Base-by-base conservation (phyloP, 2,329 filamentous ascomycete genomes). In the Diaporthe batatas region DNA sequence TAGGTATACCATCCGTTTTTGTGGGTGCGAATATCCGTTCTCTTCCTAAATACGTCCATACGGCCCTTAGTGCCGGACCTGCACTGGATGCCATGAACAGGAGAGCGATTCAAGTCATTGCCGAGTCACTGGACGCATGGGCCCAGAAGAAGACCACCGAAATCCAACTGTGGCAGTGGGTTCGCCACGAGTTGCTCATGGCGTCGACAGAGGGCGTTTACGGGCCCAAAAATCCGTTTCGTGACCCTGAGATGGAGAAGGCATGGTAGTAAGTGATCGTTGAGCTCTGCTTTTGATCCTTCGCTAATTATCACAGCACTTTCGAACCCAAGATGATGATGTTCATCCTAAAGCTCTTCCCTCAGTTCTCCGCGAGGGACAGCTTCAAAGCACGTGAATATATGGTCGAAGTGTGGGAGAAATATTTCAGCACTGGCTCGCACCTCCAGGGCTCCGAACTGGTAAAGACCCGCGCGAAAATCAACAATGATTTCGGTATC, bases 1-100 rank as follows among this genome's bases (percentile, higher is more conserved):
- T n/a, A n/a, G n/a, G n/a, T n/a, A n/a, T n/a, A n/a, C n/a, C n/a
- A n/a, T n/a, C n/a, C n/a, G n/a, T n/a, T n/a, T n/a, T n/a, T n/a
- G n/a, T n/a, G n/a, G n/a, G n/a, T n/a, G n/a, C n/a, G n/a, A n/a
- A n/a, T n/a, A n/a, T n/a, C n/a, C n/a, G n/a, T n/a, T n/a, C n/a
- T n/a, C n/a, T n/a, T n/a, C n/a, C n/a, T n/a, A n/a, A 53, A 25
- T 70, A 70, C 36, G 32, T 73, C 16, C 68, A 73, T 11, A 51
- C 54, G 12, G 72, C 72, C 34, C 6, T 73, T 18, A 64, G 36
- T n/a, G 12, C 62, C 14, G 62, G 72, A 5, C 70, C 68, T 32
- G 68, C n/a, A 7, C n/a, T 73, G 23, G 67, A 73, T 25, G 72
- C 68, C 12, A 73, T 73, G 72, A 73, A 65, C 42, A 73, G 72